Base-by-base conservation (phyloP, 2,329 filamentous ascomycete genomes). In the Aspergillus pseudonomiae region DNA sequence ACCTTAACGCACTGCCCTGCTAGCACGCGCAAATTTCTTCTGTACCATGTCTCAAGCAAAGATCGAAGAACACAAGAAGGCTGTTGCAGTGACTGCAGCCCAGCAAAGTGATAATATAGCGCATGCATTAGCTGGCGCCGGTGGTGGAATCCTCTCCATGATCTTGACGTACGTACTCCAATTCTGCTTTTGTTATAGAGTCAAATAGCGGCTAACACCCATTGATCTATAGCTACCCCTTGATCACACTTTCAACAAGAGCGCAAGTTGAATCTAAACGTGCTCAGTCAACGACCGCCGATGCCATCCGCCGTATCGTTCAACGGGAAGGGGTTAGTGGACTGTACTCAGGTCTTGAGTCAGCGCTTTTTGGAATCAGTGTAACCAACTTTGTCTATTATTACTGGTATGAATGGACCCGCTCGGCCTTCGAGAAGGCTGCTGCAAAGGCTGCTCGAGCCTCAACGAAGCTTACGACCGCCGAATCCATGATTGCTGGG, bases 321-420 rank as follows among this genome's bases (percentile, higher is more conserved):
- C 91, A 94, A 71, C 91, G 95, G 71, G 95, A 99, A 81, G 95
- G 95, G 72, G 82, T 97, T 62, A 83, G 87, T 2, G 95, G 95
- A 36, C 88, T 99, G 41, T 99, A 98, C 78, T 89, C 95, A 7
- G 95, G 95, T 48, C 88, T 99, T 64, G 93, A 96, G 79, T 96
- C 92, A 66, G 95, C 95, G 58, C 85, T 99, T 53, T 97, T 99
- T 79, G 95, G 95, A 78, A 98, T 99, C 83, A 95, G 91, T 79
- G 90, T 99, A 71, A 99, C 95, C 73, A 99, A 99, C 84, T 99
- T 99, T 77, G 94, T 99, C 55, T 99, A 99, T 85, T 99, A 99
- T 83, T 99, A 98, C 85, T 99, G 88, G 94, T 99, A 98, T 81
- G 95, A 99, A 83, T 99, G 93, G 92, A 95, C 93, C 67, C 89